Conservation (phyloP, 2,329 filamentous ascomycete genomes). For the Juglanconis juglandina region DNA sequence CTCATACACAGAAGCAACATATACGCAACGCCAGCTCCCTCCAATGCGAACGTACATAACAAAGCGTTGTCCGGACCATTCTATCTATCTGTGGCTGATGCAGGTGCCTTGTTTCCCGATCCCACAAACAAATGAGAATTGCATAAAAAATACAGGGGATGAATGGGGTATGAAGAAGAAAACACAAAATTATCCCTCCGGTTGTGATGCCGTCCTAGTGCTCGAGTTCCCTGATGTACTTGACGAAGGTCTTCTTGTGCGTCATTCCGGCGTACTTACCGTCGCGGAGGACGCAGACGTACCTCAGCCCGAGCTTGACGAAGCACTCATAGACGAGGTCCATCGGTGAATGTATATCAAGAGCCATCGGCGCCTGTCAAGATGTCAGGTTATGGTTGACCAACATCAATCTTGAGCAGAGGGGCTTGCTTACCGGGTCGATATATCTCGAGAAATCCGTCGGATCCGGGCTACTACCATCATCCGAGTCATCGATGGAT, state of each 20-base stretch:
- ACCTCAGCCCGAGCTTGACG: slow-evolving; percentile 85
- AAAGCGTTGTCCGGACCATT: neutral
- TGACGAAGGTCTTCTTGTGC: slow-evolving; percentile 96
- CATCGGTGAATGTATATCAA: slow-evolving; percentile 88
- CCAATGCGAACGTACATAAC: neutral
- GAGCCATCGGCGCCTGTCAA: slow-evolving; percentile 69
- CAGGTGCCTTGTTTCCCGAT: neutral
- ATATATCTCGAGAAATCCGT: slow-evolving; percentile 90
- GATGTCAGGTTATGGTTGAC: neutral
- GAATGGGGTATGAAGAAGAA: neutral
- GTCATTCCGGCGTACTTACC: slow-evolving; percentile 84
- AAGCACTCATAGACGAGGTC: slow-evolving; percentile 97
- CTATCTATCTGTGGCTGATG: neutral
- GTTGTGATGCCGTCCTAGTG: slow-evolving; percentile 35
- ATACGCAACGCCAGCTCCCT: neutral
- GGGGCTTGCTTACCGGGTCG: slow-evolving; percentile 63
- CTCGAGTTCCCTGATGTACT: slow-evolving; percentile 84
- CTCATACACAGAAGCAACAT: neutral
- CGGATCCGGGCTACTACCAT: slow-evolving; percentile 53
- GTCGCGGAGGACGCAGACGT: slow-evolving; percentile 83
- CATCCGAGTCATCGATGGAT: slow-evolving; percentile 61
- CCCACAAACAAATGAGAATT: neutral
- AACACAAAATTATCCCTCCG: neutral
- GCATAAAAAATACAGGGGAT: neutral
- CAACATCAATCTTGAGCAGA: neutral